Base-by-base conservation (phyloP, 192 early-diverging fungal species). In the Ambispora gerdemannii region DNA sequence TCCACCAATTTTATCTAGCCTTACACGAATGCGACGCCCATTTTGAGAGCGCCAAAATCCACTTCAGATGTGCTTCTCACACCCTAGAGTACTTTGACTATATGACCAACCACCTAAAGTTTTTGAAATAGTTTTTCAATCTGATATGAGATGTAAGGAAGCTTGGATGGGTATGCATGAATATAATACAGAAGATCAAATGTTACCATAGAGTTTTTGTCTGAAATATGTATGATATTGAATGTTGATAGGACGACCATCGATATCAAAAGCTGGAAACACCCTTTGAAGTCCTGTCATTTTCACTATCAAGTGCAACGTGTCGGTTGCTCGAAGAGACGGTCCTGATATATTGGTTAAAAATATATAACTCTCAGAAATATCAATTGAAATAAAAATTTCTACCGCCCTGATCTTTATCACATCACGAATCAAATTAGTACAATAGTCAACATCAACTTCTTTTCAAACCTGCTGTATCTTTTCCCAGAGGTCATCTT, bases 161-260 rank as follows among this genome's bases (percentile, higher is more conserved):
- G n/a, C n/a, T n/a, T n/a, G n/a, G n/a, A n/a, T n/a, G n/a, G n/a
- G n/a, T n/a, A n/a, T n/a, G n/a, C n/a, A n/a, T n/a, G n/a, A n/a
- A n/a, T n/a, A n/a, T 50, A 65, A 30, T 25, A 65, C 50, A 65
- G 43, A 33, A 50, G 19, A 17, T 24, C 2, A 43, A 65, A 65
- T 27, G 17, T 28, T 66, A 66, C 63, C 63, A 66, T 66, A 50
- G 47, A 50, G 6, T 66, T 66, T 28, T 50, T 50, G 28, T 66
- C 24, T 66, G 63, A 66, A 66, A 66, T 50, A 66, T 49, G 43
- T 66, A 66, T 36, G 63, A 66, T 50, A 66, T 51, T 66, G 38
- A 66, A 66, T 50, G 10, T 66, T 66, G 43, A 66, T 66, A 31
- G 25, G 6, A 50, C 19, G 63, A 11, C 63, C 63, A 6, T 66